Percentiles rank a stretch among this genome's conserved stretches.
Evolutionary conservation across 2,329 filamentous ascomycete species (phyloP).

Genomic region (Apiospora aurea): DNA sequence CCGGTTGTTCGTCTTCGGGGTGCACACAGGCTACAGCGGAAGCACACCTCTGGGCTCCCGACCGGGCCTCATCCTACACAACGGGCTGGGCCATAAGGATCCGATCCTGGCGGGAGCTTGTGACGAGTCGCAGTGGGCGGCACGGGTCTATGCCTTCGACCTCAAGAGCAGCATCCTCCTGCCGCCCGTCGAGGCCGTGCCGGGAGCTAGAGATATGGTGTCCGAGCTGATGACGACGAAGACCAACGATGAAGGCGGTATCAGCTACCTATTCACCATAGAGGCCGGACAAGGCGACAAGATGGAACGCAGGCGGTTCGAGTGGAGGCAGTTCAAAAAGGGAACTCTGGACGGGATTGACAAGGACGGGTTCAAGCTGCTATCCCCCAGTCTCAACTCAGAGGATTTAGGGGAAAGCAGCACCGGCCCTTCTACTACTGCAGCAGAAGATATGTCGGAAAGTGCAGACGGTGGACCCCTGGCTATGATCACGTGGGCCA

Average conservation of each 20-base stretch:
- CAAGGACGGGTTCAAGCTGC: neutral
- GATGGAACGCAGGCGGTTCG: constrained; percentile 31
- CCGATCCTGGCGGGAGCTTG: constrained; percentile 32
- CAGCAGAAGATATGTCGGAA: neutral
- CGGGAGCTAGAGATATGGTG: constrained; percentile 7
- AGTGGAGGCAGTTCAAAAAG: constrained; percentile 33
- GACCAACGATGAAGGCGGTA: constrained; percentile 23
- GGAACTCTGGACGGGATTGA: constrained; percentile 26
- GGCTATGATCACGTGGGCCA: constrained; percentile 30
- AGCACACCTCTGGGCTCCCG: constrained; percentile 27
- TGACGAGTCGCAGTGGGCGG: constrained; percentile 26
- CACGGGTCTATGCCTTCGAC: constrained; percentile 19
- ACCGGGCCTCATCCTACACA: constrained; percentile 32
- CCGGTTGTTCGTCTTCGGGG: constrained; percentile 30
- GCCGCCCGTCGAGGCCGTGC: constrained; percentile 17
- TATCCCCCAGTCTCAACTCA: neutral
- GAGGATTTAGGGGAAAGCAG: neutral
- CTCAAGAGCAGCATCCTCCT: constrained; percentile 28
- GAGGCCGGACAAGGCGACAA: constrained; percentile 26
- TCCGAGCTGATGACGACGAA: constrained; percentile 27
- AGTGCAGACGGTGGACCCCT: constrained; percentile 24
- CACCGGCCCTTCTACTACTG: neutral
- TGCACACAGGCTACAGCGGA: constrained; percentile 32
- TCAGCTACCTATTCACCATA: constrained; percentile 30
- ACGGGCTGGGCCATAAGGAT: constrained; percentile 30